Base-by-base conservation (phyloP, 768 basidiomycete species). In the Xanthoconium stramineum region DNA sequence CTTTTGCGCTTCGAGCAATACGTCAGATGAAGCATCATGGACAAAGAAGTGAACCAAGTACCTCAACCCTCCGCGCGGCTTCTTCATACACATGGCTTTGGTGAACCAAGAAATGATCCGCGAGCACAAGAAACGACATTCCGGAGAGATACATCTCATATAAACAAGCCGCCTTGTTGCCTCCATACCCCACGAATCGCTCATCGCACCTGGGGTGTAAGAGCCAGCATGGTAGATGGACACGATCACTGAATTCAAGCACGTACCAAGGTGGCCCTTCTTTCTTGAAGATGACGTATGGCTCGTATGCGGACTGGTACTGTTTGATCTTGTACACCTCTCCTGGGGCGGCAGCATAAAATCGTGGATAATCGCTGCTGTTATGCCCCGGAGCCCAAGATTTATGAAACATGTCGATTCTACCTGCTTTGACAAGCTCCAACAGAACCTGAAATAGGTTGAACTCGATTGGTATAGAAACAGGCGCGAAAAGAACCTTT, bases 121-220 rank as follows among this genome's bases (percentile, higher is more conserved):
- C 76, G 13, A 94, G 80, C 29, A 95, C 89, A 66, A 86, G 91
- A 71, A 84, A 94, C 24, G 85, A 85, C 38, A 93, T 81, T 3
- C 93, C 93, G 13, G 90, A 85, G 8, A 95, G 75, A 72, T 91
- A 92, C 83, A 95, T 90, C 69, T 93, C 93, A 67, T 88, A 94
- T 37, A 94, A 78, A 66, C 93, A 94, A 11, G 94, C 92, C 2
- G 93, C 93, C 70, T 95, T 95, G 76, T 95, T 95, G 2, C 85
- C 91, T 5, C 93, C 93, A 68, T 94, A 94, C 2, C 93, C 93
- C 45, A 93, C 80, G 65, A 95, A 95, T 35, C 91, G 82, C 68
- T 94, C 91, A 63, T 94, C 91, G 64, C 92, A 94, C 91, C 91
- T 92, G 36, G 8, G 8, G n/a, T 29, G 57, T 42, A 20, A 49